These are phyloP conservation scores for Leersia perrieri DNA, from an alignment of 176 grass and related monocot genomes.

Conservation along the genomic window DNA sequence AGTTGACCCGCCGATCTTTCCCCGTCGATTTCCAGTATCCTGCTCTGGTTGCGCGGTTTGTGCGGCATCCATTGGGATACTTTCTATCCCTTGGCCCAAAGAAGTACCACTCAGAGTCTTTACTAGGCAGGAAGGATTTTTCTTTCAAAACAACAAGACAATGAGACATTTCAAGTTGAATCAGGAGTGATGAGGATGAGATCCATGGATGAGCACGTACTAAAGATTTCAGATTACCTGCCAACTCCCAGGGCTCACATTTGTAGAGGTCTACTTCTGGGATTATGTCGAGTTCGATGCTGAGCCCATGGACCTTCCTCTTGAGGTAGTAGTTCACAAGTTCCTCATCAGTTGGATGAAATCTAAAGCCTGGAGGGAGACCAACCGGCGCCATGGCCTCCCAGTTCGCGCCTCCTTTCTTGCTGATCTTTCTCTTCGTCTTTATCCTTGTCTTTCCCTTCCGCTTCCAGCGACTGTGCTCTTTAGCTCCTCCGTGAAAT, in stretches of 20 bases:
- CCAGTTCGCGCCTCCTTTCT: constrained; percentile 44
- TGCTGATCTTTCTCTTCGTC: constrained; percentile 49
- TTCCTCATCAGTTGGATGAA: constrained; percentile 94
- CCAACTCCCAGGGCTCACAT: constrained; percentile 93
- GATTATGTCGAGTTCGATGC: constrained; percentile 92
- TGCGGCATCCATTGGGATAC: constrained; percentile 87
- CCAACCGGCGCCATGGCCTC: constrained; percentile 81
- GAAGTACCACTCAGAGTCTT: constrained; percentile 98
- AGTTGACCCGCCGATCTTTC: constrained; percentile 73
- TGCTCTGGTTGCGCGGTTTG: constrained; percentile 75
- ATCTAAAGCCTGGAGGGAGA: constrained; percentile 99
- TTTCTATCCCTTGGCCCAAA: constrained; percentile 89
- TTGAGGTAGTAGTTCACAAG: constrained; percentile 98
- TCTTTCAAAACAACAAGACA: constrained; percentile 56
- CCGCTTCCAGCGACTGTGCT: constrained; percentile 31
- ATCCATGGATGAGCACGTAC: constrained; percentile 1
- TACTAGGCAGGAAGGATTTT: constrained; percentile 92
- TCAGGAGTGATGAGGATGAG: constrained; percentile 3
- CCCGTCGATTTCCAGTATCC: constrained; percentile 99
- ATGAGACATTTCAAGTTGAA: constrained; percentile 24
- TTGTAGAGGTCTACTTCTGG: constrained; percentile 97
- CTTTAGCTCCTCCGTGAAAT: constrained; percentile 64
- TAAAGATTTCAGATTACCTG: constrained; percentile 51
- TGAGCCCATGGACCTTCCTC: constrained; percentile 96
- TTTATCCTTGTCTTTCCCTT: constrained; percentile 53